These are phyloP conservation scores for Septoria petroselini DNA, from an alignment of 2,329 filamentous ascomycete species.

Conservation along the genomic window DNA sequence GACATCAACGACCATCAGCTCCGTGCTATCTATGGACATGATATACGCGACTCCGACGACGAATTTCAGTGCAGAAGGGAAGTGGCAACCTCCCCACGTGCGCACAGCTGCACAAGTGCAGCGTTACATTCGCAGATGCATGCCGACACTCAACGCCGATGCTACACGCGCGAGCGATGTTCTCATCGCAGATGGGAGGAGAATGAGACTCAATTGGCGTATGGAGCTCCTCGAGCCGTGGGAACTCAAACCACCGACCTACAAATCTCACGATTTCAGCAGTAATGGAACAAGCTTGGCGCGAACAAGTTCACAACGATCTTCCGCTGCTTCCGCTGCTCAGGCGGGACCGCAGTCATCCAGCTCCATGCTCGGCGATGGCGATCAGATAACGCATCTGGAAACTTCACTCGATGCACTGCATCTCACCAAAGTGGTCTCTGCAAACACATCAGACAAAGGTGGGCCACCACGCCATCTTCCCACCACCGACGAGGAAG, in stretches of 20 bases:
- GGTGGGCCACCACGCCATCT: neutral
- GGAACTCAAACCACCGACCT: constrained; percentile 45
- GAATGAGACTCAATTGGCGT: constrained; percentile 46
- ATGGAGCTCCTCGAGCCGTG: constrained; percentile 44
- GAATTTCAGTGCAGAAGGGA: constrained; percentile 36
- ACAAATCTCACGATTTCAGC: constrained; percentile 36
- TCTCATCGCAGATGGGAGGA: constrained; percentile 43
- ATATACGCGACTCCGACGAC: constrained; percentile 35
- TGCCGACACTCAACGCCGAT: constrained; percentile 45
- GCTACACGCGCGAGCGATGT: constrained; percentile 48
- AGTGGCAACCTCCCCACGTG: constrained; percentile 38
- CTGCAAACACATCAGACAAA: constrained; percentile 12
- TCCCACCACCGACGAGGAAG: constrained; percentile 12
- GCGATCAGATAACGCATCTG: constrained; percentile 24
- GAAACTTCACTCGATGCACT: constrained; percentile 22
- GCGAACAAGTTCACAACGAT: constrained; percentile 23
- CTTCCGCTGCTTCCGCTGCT: constrained; percentile 17
- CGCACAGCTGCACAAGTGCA: constrained; percentile 40
- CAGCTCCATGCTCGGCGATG: constrained; percentile 19
- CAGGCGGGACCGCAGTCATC: constrained; percentile 20
- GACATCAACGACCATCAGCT: constrained; percentile 30
- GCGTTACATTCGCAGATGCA: constrained; percentile 49
- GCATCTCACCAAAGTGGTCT: constrained; percentile 25
- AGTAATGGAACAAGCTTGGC: constrained; percentile 8
- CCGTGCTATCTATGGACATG: constrained; percentile 32